These are phyloP conservation scores for Albugo candida DNA, from an alignment of 352 stramenopile species.

Conservation along the genomic window DNA sequence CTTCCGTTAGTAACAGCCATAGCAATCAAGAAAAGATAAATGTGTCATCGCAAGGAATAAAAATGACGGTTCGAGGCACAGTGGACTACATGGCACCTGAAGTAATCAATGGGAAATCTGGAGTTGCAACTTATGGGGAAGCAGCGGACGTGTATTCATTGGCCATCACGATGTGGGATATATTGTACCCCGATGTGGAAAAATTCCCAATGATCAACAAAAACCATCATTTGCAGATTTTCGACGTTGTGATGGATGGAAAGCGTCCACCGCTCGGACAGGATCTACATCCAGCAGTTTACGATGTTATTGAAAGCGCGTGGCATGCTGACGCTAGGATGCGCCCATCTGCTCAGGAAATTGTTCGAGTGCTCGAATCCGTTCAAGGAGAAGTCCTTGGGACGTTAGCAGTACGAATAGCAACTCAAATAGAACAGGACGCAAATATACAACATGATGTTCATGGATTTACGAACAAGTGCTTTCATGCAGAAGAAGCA, in stretches of 20 bases:
- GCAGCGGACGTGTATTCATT: slow-evolving; percentile 55
- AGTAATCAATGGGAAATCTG: slow-evolving; percentile 45
- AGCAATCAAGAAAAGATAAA: slow-evolving; percentile 12
- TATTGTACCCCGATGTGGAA: slow-evolving; percentile 26
- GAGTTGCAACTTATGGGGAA: slow-evolving; percentile 29
- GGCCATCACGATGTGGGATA: slow-evolving; percentile 59
- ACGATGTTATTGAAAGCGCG: slow-evolving; percentile 26
- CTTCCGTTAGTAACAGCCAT: not conserved
- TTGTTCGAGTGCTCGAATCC: slow-evolving; percentile 25
- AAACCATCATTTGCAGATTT: slow-evolving; percentile 26
- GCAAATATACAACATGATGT: slow-evolving; percentile 3
- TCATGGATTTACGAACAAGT: slow-evolving; percentile 12
- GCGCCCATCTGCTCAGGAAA: slow-evolving; percentile 22
- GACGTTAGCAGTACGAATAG: slow-evolving; percentile 25
- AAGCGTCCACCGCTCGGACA: slow-evolving; percentile 22
- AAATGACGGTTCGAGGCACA: slow-evolving; percentile 46
- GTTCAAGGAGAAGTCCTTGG: slow-evolving; percentile 44
- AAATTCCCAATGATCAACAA: slow-evolving; percentile 20
- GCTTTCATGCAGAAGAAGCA: slow-evolving; percentile 13
- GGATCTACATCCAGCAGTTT: slow-evolving; percentile 19
- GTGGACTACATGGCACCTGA: slow-evolving; percentile 70
- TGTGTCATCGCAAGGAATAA: slow-evolving; percentile 7
- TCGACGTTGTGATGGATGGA: slow-evolving; percentile 26
- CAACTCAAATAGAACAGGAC: slow-evolving; percentile 3
- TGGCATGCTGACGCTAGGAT: slow-evolving; percentile 31